Base-by-base conservation (phyloP, 768 basidiomycete species). In the Rhodotorula toruloides region DNA sequence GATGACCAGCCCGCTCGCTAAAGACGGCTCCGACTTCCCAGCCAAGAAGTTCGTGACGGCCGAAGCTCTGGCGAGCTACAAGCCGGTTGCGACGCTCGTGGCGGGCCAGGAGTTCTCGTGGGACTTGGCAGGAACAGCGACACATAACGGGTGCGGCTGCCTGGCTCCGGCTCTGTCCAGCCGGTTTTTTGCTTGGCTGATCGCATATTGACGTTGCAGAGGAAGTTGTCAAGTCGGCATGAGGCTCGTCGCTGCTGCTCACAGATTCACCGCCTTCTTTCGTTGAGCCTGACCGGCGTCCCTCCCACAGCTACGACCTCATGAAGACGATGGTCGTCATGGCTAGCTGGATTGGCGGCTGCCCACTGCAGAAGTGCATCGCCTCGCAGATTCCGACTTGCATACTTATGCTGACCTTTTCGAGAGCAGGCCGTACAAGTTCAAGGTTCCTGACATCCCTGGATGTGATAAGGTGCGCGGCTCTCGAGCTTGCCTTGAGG, bases 371-470 rank as follows among this genome's bases (percentile, higher is more conserved):
- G 1, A 21, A 48, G 58, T 65, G 13, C 16, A 44, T 21, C 25
- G 16, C 19, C 21, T 31, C 14, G 4, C 31, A n/a, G 27, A 10
- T 16, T 31, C 11, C 4, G 10, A 17, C 34, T 19, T 47, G 5
- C 34, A n/a, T 25, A 6, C 19, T 22, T 9, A 4, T 34, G 10
- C 32, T n/a, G 27, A 16, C 39, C 12, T n/a, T 32, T 13, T 4
- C 47, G 49, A 21, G 34, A 16, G 10, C 44, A 65, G 56, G 6
- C 65, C 65, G 2, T 67, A 67, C 52, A 67, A n/a, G 11, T 67
- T 67, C 61, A 67, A 53, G 21, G 61, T 67, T 2, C 66, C 66
- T 22, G 66, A 67, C 7, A 32, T 67, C 6, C 66, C 66, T 0
- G 61, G 66, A 8, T 52, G 53, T 14, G 54, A 43, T 16, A 46